phyloP scores from a whole-genome alignment of 2,329 filamentous ascomycete genomes.

The Diaporthe sp. region DNA sequence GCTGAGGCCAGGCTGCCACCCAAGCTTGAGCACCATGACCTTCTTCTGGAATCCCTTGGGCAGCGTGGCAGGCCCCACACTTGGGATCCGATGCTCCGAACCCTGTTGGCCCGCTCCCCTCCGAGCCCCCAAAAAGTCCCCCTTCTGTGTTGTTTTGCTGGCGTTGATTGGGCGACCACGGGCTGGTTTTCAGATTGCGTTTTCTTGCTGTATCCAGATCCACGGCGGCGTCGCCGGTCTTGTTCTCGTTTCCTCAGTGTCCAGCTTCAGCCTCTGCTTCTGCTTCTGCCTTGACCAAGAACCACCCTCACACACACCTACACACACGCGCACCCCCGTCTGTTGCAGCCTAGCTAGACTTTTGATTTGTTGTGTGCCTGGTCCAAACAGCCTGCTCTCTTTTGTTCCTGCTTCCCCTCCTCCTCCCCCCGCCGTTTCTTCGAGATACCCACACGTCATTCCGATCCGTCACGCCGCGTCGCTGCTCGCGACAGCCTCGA shows the following conservation, averaged over 20 bases:
- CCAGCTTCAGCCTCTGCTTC: conserved; percentile 23
- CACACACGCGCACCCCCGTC: background rate
- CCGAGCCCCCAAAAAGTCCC: conserved; percentile 4
- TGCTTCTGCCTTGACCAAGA: conserved; percentile 14
- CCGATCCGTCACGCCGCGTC: background rate
- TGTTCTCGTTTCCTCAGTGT: conserved; percentile 27
- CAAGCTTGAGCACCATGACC: no score
- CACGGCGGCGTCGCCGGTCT: conserved; percentile 38
- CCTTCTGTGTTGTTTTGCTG: conserved; percentile 32
- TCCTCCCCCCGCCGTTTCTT: conserved; percentile 16
- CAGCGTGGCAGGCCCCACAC: conserved; percentile 1
- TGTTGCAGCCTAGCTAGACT: conserved; percentile 19
- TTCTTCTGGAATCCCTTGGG: background rate
- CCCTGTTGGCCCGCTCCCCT: conserved; percentile 1
- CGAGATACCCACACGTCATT: conserved; percentile 40
- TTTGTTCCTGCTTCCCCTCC: no score
- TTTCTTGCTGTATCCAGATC: conserved; percentile 27
- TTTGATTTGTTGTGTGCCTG: conserved; percentile 21
- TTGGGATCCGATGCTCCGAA: conserved; percentile 2
- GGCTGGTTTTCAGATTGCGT: conserved; percentile 20
- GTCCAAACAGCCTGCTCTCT: conserved; percentile 6
- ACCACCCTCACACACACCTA: background rate
- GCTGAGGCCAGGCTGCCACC: no score
- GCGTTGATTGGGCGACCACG: conserved; percentile 35
- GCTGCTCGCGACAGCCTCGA: conserved; percentile 31